phyloP scores from a whole-genome alignment of 495 filamentous ascomycete genomes.

The Penicillium herquei region DNA sequence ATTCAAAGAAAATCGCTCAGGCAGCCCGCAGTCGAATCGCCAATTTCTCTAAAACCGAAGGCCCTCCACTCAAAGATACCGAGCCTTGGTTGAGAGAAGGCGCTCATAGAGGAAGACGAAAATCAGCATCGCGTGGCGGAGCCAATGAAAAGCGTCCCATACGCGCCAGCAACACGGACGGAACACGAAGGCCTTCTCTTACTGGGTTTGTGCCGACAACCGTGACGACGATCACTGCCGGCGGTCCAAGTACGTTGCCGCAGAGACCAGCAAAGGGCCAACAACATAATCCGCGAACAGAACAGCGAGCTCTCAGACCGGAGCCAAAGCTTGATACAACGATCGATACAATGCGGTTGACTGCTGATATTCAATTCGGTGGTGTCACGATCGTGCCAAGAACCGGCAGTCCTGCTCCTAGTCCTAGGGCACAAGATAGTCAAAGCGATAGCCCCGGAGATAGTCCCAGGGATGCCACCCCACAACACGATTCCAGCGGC shows the following conservation, averaged over 20 bases:
- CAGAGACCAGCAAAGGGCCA: constrained; percentile 15
- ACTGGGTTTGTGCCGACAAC: constrained; percentile 27
- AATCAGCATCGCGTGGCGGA: constrained; percentile 25
- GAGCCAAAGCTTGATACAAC: constrained; percentile 18
- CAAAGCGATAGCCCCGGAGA: constrained; percentile 19
- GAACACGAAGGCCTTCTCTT: constrained; percentile 9
- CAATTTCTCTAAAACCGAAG: constrained; percentile 27
- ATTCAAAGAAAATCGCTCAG: constrained; percentile 27
- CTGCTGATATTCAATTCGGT: not conserved
- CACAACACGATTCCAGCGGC: constrained; percentile 11
- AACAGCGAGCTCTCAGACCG: not conserved
- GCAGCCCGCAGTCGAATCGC: constrained; percentile 24
- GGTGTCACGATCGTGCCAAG: not conserved
- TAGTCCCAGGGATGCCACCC: constrained; percentile 28
- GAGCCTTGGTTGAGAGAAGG: not conserved
- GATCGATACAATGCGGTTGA: constrained; percentile 44
- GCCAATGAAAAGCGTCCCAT: constrained; percentile 17
- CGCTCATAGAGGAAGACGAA: constrained; percentile 13
- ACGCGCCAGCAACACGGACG: not conserved
- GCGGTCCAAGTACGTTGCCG: constrained; percentile 14
- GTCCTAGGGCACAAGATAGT: constrained; percentile 38
- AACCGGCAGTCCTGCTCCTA: not conserved
- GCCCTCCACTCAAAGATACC: not conserved
- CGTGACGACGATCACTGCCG: constrained; percentile 42
- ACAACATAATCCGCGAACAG: constrained; percentile 5